phyloP scores from a whole-genome alignment of 2,329 filamentous ascomycete species.

The Cercospora sojina region DNA sequence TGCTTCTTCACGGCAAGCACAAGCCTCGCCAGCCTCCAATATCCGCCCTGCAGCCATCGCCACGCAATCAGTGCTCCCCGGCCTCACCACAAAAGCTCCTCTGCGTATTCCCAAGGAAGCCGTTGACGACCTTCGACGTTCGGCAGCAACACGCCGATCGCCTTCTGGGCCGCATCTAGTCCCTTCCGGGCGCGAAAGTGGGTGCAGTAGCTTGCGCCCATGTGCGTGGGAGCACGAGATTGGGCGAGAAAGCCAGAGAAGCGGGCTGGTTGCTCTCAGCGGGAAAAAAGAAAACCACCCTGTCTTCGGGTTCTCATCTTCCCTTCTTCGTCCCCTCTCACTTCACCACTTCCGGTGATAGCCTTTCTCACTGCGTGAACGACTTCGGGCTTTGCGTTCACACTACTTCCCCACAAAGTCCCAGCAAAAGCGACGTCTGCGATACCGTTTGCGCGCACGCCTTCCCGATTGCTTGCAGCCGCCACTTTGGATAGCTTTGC shows the following conservation, averaged over 20 bases:
- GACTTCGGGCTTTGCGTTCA: conserved; percentile 60
- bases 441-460: neutral
- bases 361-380: conserved; percentile 41
- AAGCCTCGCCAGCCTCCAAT: neutral
- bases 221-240: conserved; percentile 6
- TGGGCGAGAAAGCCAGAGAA: neutral
- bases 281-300: conserved; percentile 4
- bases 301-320: conserved; percentile 11
- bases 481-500: conserved; percentile 6
- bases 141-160: conserved; percentile 3
- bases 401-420: conserved; percentile 46
- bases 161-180: conserved; percentile 14
- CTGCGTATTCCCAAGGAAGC: neutral
- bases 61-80: neutral
- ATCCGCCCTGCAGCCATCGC: neutral
- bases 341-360: conserved; percentile 1
- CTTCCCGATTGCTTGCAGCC: neutral
- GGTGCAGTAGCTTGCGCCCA: conserved; percentile 11
- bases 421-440: conserved; percentile 34
- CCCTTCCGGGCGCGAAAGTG: conserved; percentile 1
- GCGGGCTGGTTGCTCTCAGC: neutral
- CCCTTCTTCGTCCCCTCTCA: neutral
- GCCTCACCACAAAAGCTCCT: neutral
- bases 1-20: neutral
- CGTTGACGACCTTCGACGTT: neutral